A percentile compares a stretch with the other conserved stretches of the same genome.
Evolutionary conservation across 106 monocot species (phyloP).

Genomic region (Dioscorea alata): DNA sequence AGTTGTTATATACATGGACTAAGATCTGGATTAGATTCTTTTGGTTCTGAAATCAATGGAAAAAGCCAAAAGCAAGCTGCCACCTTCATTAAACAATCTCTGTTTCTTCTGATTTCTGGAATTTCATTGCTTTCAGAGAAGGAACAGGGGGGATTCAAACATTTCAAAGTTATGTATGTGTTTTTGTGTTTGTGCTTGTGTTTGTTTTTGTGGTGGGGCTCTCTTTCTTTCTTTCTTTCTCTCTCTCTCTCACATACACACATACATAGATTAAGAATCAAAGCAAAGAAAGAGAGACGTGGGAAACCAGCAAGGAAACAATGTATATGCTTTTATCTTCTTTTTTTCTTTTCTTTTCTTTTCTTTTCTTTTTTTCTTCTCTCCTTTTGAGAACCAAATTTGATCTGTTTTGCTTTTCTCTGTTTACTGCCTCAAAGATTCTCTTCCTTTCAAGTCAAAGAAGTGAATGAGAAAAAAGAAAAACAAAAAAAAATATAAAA

Average conservation of each 20-base stretch:
- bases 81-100: constrained; percentile 17
- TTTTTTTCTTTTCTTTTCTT: constrained; percentile 13
- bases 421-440: constrained; percentile 40
- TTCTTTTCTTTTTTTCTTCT: constrained; percentile 19
- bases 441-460: constrained; percentile 45
- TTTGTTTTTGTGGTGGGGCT: constrained; percentile 39
- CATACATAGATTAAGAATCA: constrained; percentile 17
- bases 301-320: constrained; percentile 31
- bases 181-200: constrained; percentile 16
- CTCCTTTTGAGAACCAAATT: constrained; percentile 28
- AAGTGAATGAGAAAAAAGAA: constrained; percentile 13
- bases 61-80: constrained; percentile 45
- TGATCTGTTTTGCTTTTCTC: constrained; percentile 27
- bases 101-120: constrained; percentile 7
- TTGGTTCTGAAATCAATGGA: constrained; percentile 41
- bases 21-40: constrained; percentile 57
- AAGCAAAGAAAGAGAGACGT: constrained; percentile 19
- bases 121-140: neutral
- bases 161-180: constrained; percentile 1
- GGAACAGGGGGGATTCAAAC: neutral
- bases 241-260: no score
- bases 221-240: neutral
- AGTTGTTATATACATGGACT: constrained; percentile 8
- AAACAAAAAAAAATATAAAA: constrained; percentile 12
- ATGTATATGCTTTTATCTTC: constrained; percentile 15